Base-by-base conservation (phyloP, 805 yeast genomes). In the Zygoascus flipseniorum region DNA sequence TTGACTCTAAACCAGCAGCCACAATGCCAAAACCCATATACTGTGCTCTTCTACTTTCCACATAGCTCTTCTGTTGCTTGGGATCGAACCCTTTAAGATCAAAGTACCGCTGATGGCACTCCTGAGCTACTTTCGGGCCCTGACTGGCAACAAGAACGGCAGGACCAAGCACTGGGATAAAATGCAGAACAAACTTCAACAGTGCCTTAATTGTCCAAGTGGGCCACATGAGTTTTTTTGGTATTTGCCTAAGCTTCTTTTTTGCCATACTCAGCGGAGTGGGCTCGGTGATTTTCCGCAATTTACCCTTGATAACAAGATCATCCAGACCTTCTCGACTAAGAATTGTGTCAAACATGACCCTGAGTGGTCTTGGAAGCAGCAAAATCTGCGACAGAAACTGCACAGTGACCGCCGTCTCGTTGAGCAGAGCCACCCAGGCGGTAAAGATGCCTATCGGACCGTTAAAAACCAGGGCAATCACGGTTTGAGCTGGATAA, bases 91-190 rank as follows among this genome's bases (percentile, higher is more conserved):
- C 81, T 61, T 80, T 82, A 50, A 83, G 71, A 39, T 73, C 74
- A 60, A 78, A 82, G 63, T 82, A 84, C 43, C 87, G 69, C 14
- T 69, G 60, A 51, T 82, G 86, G 37, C 78, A 73, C 45, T 70
- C 68, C 52, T 72, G 69, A 0, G 83, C 87, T 37, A 76, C 76
- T 19, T 76, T 65, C 0, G 85, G 79, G 0, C 86, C 82, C 52
- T 75, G 77, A 5, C 80, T 52, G 2, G 78, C 51, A 13, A 81
- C 66, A 10, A 79, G 74, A 8, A 80, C 26, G 5, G 76, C n/a
- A 0, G 86, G 85, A 0, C 89, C 89, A 5, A 79, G 18, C 6
- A 82, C 39, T 0, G 89, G 89, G 13, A 84, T 70, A 51, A 74
- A 65, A 31, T 76, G 74, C 11, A 82, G 61, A 0, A 71, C 14